Base-by-base conservation (phyloP, 2,329 filamentous ascomycete genomes). In the Phoma sp. region DNA sequence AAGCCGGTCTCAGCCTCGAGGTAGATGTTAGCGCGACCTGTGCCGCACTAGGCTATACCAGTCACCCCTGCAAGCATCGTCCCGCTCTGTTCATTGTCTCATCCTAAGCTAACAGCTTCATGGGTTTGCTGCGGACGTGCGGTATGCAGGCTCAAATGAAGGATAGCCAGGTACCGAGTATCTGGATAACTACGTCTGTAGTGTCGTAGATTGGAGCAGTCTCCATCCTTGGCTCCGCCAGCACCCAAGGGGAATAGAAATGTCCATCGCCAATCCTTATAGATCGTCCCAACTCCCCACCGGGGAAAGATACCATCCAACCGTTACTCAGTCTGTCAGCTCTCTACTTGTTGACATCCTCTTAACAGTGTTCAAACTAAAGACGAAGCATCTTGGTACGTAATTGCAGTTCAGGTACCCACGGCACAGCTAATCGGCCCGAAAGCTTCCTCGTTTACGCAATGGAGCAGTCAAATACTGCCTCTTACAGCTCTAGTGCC, bases 1-100 rank as follows among this genome's bases (percentile, higher is more conserved):
- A 64, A 62, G 58, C 46, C 39, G 27, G 36, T 47, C 18, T 45
- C 44, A 54, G 38, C 40, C 40, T 47, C 40, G 40, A 49, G 32
- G 52, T 41, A 46, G 27, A 33, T 22, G 29, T 30, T 42, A 32
- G 33, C 32, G 40, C 18, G 9, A 30, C 48, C 61, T 57, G 57
- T 50, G 64, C 64, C 60, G 48, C 24, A 41, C 53, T 44, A 35
- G 35, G 37, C 24, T 40, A 39, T 18, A 50, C 23, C 22, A 46
- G 9, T 2, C 25, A 63, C 43, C 61, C 62, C 47, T 64, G 62
- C 38, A 38, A 51, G 49, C 51, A 18, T 43, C 39, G 49, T 47
- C 54, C 60, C 52, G 52, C 46, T 53, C 52, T 47, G 18, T 57
- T 55, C 59, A 56, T 65, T 65, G 58, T 61, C 61, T 50, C 30